Base-by-base conservation (phyloP, 2,329 filamentous ascomycete species). In the Fusarium staphyleae region DNA sequence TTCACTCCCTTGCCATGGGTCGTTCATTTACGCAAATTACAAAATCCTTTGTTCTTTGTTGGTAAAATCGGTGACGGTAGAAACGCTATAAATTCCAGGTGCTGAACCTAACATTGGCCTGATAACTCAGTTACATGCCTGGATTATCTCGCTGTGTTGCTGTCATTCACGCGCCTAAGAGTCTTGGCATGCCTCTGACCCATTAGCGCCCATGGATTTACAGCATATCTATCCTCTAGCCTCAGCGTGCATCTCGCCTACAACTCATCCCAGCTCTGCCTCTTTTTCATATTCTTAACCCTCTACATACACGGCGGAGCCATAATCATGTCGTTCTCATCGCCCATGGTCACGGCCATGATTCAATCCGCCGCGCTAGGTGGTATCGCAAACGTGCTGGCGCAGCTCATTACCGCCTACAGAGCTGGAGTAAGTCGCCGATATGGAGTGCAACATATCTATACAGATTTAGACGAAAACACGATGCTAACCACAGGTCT, bases 311-410 rank as follows among this genome's bases (percentile, higher is more conserved):
- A 4, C 22, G 22, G 9, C 7, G 9, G 10, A 28, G 6, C 3
- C 33, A n/a, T 24, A 49, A 48, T 24, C n/a, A 72, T 73, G 71
- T 30, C 55, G 16, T 42, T 60, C 8, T 49, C 60, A 5, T 75
- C 83, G 3, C 81, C 85, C 4, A 80, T 90, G 36, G 69, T 86
- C 19, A 78, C 73, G 44, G 83, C 84, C 26, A 88, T 85, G 5
- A 64, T 88, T 42, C 89, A 93, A 74, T 83, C 87, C 15, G 83
- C 84, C 16, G 69, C 85, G 26, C 79, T 93, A 29, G 84, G 82
- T 57, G 83, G 83, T 42, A 76, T 87, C 13, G 90, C 89, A 55
- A 92, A 91, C 68, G 69, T 92, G 19, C 74, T 93, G 40, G 90
- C 89, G 9, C 91, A 95, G 73, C 75, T 79, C 51, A 82, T 95